Evolutionary conservation across 73 alveolate species (phyloP).

Genomic region (Paramecium octaurelia): DNA sequence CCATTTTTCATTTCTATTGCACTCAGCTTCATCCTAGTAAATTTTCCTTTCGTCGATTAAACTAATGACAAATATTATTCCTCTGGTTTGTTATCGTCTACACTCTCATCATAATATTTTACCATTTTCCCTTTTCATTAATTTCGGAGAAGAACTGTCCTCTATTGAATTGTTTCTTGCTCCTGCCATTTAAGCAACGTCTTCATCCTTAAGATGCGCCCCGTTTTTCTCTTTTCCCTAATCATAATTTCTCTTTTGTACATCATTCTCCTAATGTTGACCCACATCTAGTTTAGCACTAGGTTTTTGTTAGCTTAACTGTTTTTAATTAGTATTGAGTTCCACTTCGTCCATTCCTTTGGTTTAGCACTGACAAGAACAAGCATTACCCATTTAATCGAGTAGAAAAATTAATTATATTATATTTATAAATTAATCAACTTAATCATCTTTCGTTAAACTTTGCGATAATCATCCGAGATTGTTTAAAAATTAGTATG

Average conservation of each 20-base stretch:
- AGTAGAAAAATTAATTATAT: neutral
- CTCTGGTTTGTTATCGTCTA: slow-evolving; percentile 31
- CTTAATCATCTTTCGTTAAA: neutral
- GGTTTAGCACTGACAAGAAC: neutral
- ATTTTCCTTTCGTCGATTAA: slow-evolving; percentile 8
- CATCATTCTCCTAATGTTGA: neutral
- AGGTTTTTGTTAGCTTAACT: neutral
- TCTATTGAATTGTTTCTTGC: neutral
- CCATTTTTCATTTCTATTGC: slow-evolving; percentile 51
- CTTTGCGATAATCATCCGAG: neutral
- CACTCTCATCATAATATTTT: neutral
- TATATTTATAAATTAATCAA: neutral
- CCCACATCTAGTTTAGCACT: neutral
- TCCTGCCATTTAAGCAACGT: slow-evolving; percentile 13
- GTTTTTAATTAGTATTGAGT: neutral
- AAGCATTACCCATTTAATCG: neutral
- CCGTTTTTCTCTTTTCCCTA: neutral
- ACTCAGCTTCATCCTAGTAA: neutral
- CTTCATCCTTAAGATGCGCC: neutral
- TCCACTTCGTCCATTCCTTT: slow-evolving; percentile 16
- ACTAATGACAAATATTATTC: neutral
- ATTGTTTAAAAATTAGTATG: neutral
- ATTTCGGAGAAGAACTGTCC: neutral
- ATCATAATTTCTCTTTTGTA: neutral
- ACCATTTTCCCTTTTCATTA: slow-evolving; percentile 7